Base-by-base conservation (phyloP, 2,329 filamentous ascomycete species). In the Stagonosporopsis vannaccii region DNA sequence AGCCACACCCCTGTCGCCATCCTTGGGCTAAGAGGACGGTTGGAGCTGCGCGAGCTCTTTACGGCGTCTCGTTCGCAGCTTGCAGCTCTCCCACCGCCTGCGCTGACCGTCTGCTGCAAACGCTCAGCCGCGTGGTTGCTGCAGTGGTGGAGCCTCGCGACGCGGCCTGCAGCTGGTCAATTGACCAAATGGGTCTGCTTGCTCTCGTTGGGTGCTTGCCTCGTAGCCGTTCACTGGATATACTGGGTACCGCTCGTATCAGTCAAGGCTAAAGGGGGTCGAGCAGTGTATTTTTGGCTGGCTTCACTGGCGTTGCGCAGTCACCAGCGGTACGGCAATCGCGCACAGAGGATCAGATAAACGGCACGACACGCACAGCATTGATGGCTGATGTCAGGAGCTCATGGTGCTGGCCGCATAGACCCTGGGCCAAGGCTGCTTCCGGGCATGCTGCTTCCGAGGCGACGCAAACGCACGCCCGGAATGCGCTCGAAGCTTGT, bases 41-140 rank as follows among this genome's bases (percentile, higher is more conserved):
- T 51, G 49, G 51, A 41, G 41, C 49, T 41, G 55, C 50, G 51
- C 40, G 41, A 32, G 51, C 28, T 44, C n/a, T 40, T 43, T 26
- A 48, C 32, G 51, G 30, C 44, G 51, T 28, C 30, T 35, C 30
- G 30, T 32, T 32, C 30, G 30, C 30, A 32, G 30, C 30, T 47
- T 51, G 51, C 53, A 59, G 36, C 46, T 48, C 52, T 60, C 43
- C 63, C 64, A 69, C 65, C 61, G 46, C 52, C 51, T 33, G 35
- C 45, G 40, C 28, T 56, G 62, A 55, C 55, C 58, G 59, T 58
- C 62, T 67, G 60, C 66, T 68, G 62, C 66, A 69, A 66, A 68
- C 69, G 59, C 64, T 67, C 65, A 68, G 70, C 69, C 67, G 70
- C 70, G 64, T 63, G 42, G 53, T 56, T 35, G 46, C 46, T 41